phyloP scores from a whole-genome alignment of 768 basidiomycete species.

The Mycena haematopus region DNA sequence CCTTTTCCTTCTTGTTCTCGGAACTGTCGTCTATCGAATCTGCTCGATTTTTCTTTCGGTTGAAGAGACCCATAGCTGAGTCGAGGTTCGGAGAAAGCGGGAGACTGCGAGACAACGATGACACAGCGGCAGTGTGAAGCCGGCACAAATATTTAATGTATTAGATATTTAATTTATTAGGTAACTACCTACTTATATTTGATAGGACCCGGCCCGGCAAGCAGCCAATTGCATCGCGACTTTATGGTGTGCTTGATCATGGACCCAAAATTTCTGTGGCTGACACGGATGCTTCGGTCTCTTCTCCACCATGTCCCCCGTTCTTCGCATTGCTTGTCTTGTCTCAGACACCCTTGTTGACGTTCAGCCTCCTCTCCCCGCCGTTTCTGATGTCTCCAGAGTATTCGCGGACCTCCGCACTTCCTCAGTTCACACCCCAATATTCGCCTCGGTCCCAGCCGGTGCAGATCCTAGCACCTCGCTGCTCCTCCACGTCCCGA shows the following conservation, averaged over 20 bases:
- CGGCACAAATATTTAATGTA: neutral
- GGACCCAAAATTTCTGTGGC: conserved; percentile 3
- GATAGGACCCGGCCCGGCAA: neutral
- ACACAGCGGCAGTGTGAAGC: neutral
- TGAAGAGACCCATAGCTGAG: conserved; percentile 62
- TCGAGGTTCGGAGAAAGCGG: conserved; percentile 4
- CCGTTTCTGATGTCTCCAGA: conserved; percentile 48
- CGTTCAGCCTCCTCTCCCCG: conserved; percentile 51
- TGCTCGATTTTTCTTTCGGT: conserved; percentile 55
- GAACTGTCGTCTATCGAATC: conserved; percentile 49
- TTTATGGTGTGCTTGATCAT: conserved; percentile 12
- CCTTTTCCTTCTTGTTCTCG: conserved; percentile 81
- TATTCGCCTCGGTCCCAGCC: conserved; percentile 57
- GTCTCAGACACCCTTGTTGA: conserved; percentile 73
- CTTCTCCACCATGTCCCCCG: conserved; percentile 39
- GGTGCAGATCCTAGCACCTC: conserved; percentile 71
- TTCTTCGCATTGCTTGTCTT: conserved; percentile 75
- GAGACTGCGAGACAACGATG: neutral
- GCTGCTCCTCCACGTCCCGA: conserved; percentile 53
- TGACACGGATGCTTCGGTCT: neutral
- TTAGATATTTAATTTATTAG: neutral
- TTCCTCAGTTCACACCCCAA: conserved; percentile 47
- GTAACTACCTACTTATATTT: neutral
- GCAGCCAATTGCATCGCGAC: neutral
- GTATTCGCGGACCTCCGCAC: conserved; percentile 45